These are phyloP conservation scores for Beta corolliflora DNA, from an alignment of 179 eudicot species.

Conservation along the genomic window DNA sequence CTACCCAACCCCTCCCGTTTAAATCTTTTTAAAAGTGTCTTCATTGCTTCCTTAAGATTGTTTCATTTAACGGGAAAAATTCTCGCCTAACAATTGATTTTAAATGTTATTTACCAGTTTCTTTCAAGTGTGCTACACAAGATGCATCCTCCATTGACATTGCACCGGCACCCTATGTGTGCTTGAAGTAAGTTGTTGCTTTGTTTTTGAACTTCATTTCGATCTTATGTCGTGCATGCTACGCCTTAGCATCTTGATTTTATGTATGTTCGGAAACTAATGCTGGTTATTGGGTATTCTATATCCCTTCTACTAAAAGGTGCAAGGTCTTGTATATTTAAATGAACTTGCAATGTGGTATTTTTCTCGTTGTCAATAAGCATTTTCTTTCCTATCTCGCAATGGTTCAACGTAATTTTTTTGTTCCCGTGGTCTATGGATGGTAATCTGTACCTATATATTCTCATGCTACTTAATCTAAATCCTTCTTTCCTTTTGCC, in stretches of 20 bases:
- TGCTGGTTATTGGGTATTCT: too few species aligned
- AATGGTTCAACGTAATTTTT: not conserved
- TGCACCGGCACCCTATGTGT: conserved; percentile 76
- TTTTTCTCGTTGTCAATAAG: not conserved
- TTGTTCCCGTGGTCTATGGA: too few species aligned
- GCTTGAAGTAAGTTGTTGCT: conserved; percentile 58
- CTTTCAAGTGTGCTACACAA: conserved; percentile 12
- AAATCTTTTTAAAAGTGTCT: not conserved
- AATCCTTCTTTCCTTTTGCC: not conserved
- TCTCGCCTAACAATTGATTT: conserved; percentile 7
- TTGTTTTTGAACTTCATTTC: not conserved
- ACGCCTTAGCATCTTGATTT: not conserved
- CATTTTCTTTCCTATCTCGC: not conserved
- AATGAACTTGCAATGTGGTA: not conserved
- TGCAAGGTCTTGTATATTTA: not conserved
- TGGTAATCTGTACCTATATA: not conserved
- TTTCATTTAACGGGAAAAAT: not conserved
- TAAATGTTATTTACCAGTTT: conserved; percentile 10
- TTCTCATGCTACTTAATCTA: not conserved
- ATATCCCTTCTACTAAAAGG: not conserved
- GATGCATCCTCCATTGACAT: conserved; percentile 78
- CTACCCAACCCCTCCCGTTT: too few species aligned
- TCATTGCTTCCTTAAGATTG: not conserved
- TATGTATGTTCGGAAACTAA: not conserved
- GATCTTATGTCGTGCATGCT: not conserved